Evolutionary conservation across 371 early-diverging fungal genomes (phyloP).

Genomic region (Lichtheimia corymbifera): DNA sequence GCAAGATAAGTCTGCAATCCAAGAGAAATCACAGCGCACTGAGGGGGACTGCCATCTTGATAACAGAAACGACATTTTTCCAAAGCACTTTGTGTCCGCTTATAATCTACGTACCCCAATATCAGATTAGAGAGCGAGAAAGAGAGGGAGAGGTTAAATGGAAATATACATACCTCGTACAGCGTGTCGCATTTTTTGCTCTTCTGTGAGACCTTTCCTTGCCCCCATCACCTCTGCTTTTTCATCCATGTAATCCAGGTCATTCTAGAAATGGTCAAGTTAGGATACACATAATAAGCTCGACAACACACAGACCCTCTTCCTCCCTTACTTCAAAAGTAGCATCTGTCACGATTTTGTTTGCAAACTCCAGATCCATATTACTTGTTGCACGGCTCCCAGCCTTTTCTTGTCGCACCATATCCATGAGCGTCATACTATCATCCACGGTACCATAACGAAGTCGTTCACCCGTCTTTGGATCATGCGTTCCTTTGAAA

Average conservation of each 20-base stretch:
- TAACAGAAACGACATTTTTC: constrained; percentile 80
- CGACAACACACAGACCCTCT: background rate
- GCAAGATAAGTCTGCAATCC: constrained; percentile 82
- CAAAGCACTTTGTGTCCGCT: constrained; percentile 66
- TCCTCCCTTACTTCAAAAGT: constrained; percentile 51
- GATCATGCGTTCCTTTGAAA: constrained; percentile 57
- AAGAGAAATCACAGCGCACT: constrained; percentile 73
- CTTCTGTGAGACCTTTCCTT: constrained; percentile 55
- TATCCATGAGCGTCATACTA: constrained; percentile 55
- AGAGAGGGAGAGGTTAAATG: background rate
- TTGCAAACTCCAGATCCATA: constrained; percentile 74
- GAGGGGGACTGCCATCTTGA: constrained; percentile 64
- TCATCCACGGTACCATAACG: constrained; percentile 63
- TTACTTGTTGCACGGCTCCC: constrained; percentile 40
- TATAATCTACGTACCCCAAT: constrained; percentile 59
- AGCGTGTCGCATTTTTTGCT: constrained; percentile 67
- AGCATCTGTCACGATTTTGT: constrained; percentile 76
- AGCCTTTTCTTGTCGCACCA: constrained; percentile 72
- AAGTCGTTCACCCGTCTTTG: constrained; percentile 54
- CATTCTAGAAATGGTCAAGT: constrained; percentile 42
- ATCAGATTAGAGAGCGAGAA: no score
- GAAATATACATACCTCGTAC: constrained; percentile 48
- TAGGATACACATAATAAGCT: constrained; percentile 2
- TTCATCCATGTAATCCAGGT: constrained; percentile 92
- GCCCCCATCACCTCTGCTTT: constrained; percentile 79